Base-by-base conservation (phyloP, 2,329 filamentous ascomycete species). In the Venturia oleaginea region DNA sequence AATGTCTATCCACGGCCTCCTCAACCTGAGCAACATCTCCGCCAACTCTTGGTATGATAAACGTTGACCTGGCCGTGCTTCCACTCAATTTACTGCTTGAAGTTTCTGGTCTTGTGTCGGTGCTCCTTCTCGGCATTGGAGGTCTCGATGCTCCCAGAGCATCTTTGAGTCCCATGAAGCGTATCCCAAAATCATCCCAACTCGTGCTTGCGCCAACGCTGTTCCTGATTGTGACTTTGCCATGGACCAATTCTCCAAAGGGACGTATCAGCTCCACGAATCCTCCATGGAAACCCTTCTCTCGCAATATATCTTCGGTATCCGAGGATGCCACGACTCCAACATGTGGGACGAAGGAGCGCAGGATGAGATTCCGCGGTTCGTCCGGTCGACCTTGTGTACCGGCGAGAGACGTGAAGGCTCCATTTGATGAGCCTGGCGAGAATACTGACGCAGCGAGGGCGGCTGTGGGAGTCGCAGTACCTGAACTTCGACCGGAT, bases 131-230 rank as follows among this genome's bases (percentile, higher is more conserved):
- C 59, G 72, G 70, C 32, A 38, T 46, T 40, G 32, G 30, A 38
- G 73, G 65, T 27, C 72, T 66, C 30, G 74, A 76, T 54, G 72
- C 72, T 51, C 78, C 76, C 54, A 80, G 72, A 34, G 78, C 78
- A 70, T 81, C 79, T 65, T 86, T 86, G 64, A 95, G 84, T 65
- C 85, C 84, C 5, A 89, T 86, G 74, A 99, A 97, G 64, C 91
- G 88, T 65, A 99, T 83, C 0, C 91, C 88, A 75, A 92, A 99
- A 74, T 97, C 92, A 64, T 97, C 93, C 79, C 89, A 93, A 46
- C 85, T 84, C 72, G 86, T 86, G 72, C 91, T 92, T 54, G 88
- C 85, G 10, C 94, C 93, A 69, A 90, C 86, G 72, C 92, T 97
- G 76, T 99, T 94, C 70, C 94, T 82, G 64, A 97, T 88, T 3